Percentiles rank a stretch among this genome's conserved stretches.
These are phyloP conservation scores for Macadamia integrifolia DNA, from an alignment of 164 flowering plant species.

Conservation along the genomic window DNA sequence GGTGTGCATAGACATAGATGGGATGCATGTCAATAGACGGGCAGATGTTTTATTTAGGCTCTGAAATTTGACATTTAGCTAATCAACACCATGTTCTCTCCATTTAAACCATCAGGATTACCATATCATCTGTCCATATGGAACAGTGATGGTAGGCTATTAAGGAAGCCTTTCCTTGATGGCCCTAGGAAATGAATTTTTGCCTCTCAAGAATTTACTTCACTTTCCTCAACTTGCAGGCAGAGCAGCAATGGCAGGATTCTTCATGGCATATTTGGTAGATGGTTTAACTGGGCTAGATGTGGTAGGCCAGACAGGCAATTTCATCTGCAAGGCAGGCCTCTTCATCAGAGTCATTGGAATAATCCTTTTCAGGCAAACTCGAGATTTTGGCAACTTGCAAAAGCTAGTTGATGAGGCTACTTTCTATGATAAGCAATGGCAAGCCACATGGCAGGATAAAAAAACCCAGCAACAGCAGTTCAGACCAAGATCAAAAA, in stretches of 20 bases:
- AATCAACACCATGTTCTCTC: too few species aligned
- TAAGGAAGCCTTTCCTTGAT: too few species aligned
- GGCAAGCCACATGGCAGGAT: conserved; percentile 60
- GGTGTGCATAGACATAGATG: too few species aligned
- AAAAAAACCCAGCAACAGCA: conserved; percentile 10
- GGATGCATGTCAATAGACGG: too few species aligned
- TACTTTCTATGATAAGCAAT: conserved; percentile 56
- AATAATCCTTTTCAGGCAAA: conserved; percentile 29
- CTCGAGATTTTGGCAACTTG: conserved; percentile 30
- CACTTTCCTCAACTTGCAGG: conserved; percentile 25
- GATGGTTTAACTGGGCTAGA: conserved; percentile 56
- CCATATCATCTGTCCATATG: too few species aligned
- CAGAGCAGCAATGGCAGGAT: conserved; percentile 67
- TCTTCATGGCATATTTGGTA: conserved; percentile 50
- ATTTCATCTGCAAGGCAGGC: conserved; percentile 50
- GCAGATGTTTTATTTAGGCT: too few species aligned
- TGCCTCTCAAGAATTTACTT: neutral
- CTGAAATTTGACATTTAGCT: neutral
- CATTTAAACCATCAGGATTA: too few species aligned
- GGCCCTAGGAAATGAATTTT: neutral
- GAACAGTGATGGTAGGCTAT: too few species aligned
- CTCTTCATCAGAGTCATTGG: conserved; percentile 37
- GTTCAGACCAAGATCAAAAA: conserved; percentile 8
- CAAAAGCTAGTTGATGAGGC: conserved; percentile 48
- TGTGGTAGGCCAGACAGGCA: conserved; percentile 55